These are phyloP conservation scores for Globisporangium okanoganense DNA, from an alignment of 352 stramenopile species.

Conservation along the genomic window DNA sequence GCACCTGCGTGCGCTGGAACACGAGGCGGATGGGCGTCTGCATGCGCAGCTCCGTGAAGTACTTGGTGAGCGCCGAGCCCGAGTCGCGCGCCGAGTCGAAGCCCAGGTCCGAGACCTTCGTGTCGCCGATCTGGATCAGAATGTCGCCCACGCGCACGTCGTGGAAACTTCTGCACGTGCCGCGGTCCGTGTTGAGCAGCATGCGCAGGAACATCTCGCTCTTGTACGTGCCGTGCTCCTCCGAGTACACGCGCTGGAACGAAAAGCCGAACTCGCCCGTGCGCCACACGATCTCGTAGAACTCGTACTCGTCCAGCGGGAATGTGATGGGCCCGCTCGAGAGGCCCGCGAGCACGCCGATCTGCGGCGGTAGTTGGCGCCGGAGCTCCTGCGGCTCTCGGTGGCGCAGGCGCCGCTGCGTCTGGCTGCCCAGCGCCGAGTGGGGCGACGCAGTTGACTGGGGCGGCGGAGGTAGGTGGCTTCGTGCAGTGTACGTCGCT, in stretches of 20 bases:
- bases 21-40: conserved; percentile 58
- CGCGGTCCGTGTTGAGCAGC: conserved; percentile 71
- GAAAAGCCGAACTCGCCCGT: conserved; percentile 71
- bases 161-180: conserved; percentile 61
- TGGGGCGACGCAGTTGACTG: no score
- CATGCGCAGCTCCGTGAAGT: conserved; percentile 53
- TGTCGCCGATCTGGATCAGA: conserved; percentile 54
- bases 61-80: conserved; percentile 54
- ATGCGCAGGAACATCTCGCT: conserved; percentile 60
- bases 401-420: conserved; percentile 36
- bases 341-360: conserved; percentile 54
- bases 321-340: conserved; percentile 60
- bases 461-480: conserved; percentile 8
- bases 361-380: conserved; percentile 53
- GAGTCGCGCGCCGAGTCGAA: conserved; percentile 33
- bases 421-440: conserved; percentile 17
- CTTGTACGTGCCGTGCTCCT: conserved; percentile 39
- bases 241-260: conserved; percentile 63
- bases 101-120: conserved; percentile 58
- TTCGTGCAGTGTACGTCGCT: background rate
- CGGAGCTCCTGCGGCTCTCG: conserved; percentile 45
- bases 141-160: conserved; percentile 61
- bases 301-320: conserved; percentile 37
- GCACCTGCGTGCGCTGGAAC: conserved; percentile 62
- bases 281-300: conserved; percentile 64